These are phyloP conservation scores for Nannizzia gypsea DNA, from an alignment of 2,329 filamentous ascomycete genomes.

Conservation along the genomic window DNA sequence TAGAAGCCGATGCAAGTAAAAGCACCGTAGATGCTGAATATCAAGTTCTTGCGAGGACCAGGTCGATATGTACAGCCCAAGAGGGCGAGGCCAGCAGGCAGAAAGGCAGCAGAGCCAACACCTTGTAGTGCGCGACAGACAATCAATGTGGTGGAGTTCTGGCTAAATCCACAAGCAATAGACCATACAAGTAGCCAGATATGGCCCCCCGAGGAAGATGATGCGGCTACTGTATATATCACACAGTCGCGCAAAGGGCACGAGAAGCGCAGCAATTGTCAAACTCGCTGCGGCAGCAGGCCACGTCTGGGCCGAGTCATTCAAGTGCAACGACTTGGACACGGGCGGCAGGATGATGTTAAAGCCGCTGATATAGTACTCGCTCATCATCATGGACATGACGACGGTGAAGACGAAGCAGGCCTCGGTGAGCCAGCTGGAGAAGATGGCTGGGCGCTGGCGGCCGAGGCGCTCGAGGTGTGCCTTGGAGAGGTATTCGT, in stretches of 20 bases:
- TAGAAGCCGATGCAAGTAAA: constrained; percentile 6
- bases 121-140: constrained; percentile 6
- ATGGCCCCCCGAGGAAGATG: constrained; percentile 6
- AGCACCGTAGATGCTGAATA: constrained; percentile 7
- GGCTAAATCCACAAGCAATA: constrained; percentile 7
- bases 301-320: neutral
- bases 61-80: constrained; percentile 8
- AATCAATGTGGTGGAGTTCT: constrained; percentile 1
- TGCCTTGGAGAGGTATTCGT: no score
- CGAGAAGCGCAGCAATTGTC: constrained; percentile 6
- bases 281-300: neutral
- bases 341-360: no score
- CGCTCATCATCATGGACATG: no score
- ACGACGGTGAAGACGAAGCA: no score
- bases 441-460: no score
- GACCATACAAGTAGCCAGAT: constrained; percentile 4
- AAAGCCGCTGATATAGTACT: no score
- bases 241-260: constrained; percentile 6
- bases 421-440: no score
- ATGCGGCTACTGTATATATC: constrained; percentile 7
- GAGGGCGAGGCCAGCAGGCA: constrained; percentile 3
- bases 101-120: constrained; percentile 7
- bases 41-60: constrained; percentile 7
- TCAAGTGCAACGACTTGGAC: no score
- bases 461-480: no score